Conservation (phyloP, 2,329 filamentous ascomycete species). For the Colletotrichum sp. region DNA sequence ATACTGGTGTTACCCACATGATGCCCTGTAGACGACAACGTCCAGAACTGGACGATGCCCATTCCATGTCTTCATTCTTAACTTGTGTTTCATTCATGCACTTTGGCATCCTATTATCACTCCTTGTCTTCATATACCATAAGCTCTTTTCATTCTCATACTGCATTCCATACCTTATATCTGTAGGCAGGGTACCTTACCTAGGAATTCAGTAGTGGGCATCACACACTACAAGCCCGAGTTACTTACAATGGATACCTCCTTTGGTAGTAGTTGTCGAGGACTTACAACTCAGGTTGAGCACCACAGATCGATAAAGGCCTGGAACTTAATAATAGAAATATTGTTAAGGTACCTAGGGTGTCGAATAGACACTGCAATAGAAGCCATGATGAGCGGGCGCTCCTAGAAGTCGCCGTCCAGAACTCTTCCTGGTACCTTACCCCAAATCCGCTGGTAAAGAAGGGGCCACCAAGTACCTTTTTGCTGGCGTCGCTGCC, state of each 20-base stretch:
- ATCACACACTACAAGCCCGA: neutral
- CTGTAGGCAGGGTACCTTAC: neutral
- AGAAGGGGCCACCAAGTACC: neutral
- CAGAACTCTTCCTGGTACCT: neutral
- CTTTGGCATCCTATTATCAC: neutral
- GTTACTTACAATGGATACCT: neutral
- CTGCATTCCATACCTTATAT: neutral
- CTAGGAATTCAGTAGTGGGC: neutral
- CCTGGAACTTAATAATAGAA: neutral
- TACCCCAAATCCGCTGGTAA: neutral
- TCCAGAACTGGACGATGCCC: neutral
- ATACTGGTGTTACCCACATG: neutral
- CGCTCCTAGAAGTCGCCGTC: neutral
- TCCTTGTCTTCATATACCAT: neutral
- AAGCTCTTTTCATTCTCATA: neutral
- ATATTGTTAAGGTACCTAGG: neutral
- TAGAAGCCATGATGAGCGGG: neutral
- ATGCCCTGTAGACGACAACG: neutral
- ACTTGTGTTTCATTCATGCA: neutral
- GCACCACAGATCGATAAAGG: neutral
- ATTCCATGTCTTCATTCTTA: neutral
- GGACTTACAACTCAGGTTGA: neutral
- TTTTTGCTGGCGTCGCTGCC: neutral
- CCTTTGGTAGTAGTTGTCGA: neutral
- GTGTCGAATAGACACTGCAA: neutral